Conservation (phyloP, 2,329 filamentous ascomycete species). For the Verticillium klebahnii region DNA sequence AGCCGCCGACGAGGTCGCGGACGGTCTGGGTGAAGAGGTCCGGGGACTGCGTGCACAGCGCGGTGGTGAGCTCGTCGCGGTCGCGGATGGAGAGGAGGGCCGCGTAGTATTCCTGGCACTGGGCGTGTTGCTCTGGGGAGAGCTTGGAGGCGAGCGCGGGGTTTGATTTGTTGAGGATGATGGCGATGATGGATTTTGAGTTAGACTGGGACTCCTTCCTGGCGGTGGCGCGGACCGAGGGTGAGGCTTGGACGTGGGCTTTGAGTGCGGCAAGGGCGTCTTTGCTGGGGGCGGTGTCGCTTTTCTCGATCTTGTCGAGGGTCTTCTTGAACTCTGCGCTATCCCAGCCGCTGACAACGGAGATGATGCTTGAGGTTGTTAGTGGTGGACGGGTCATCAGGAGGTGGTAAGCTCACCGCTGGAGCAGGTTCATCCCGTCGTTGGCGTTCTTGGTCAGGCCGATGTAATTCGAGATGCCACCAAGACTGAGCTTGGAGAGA, state of each 20-base stretch:
- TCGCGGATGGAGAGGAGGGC: constrained; percentile 69
- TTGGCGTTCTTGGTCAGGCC: constrained; percentile 66
- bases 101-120: constrained; percentile 66
- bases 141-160: constrained; percentile 41
- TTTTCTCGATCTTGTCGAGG: constrained; percentile 59
- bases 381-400: neutral
- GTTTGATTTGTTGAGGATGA: constrained; percentile 56
- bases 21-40: constrained; percentile 69
- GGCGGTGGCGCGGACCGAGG: constrained; percentile 53
- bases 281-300: constrained; percentile 53
- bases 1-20: constrained; percentile 59
- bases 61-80: constrained; percentile 63
- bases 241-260: constrained; percentile 47
- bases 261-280: constrained; percentile 58
- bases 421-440: constrained; percentile 77
- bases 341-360: constrained; percentile 69
- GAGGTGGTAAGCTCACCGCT: constrained; percentile 35
- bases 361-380: constrained; percentile 56
- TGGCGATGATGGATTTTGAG: constrained; percentile 58
- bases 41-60: constrained; percentile 63
- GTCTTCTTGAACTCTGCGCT: constrained; percentile 63
- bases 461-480: constrained; percentile 73
- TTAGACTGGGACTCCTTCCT: constrained; percentile 22
- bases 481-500: constrained; percentile 72
- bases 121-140: constrained; percentile 55